Evolutionary conservation across 495 filamentous ascomycete species (phyloP).

Genomic region (Aspergillus coremiiformis): DNA sequence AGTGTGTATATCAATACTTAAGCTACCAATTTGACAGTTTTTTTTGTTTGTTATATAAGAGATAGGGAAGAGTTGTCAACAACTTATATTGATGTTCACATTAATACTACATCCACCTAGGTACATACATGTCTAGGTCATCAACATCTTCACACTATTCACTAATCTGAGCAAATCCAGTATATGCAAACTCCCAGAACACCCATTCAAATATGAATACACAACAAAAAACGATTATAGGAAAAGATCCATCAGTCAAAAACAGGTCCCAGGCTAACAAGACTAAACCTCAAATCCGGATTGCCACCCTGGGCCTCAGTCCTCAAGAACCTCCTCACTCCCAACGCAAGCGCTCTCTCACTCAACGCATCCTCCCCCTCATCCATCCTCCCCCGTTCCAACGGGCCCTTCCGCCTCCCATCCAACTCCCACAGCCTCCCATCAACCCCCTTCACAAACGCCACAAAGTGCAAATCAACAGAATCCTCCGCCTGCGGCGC

Average conservation of each 20-base stretch:
- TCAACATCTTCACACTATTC: neutral
- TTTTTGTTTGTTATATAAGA: neutral
- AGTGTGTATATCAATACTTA: neutral
- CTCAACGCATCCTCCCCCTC: conserved; percentile 61
- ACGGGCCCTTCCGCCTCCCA: conserved; percentile 64
- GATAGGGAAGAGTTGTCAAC: neutral
- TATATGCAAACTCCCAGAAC: neutral
- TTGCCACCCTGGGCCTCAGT: conserved; percentile 47
- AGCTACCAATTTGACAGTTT: neutral
- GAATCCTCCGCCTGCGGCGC: conserved; percentile 61
- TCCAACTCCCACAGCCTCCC: conserved; percentile 79
- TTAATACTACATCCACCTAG: neutral
- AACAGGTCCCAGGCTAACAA: conserved; percentile 60
- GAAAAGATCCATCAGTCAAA: conserved; percentile 42
- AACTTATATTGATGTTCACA: too few species aligned
- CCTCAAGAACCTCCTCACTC: conserved; percentile 54
- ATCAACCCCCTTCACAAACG: conserved; percentile 69
- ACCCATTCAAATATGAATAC: neutral
- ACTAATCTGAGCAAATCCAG: neutral
- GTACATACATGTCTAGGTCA: neutral
- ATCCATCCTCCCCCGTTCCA: conserved; percentile 49
- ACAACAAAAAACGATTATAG: neutral
- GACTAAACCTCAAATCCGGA: conserved; percentile 67
- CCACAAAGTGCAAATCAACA: conserved; percentile 76
- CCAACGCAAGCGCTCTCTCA: conserved; percentile 55